Base-by-base conservation (phyloP, 768 basidiomycete species). In the Trametes punicea region DNA sequence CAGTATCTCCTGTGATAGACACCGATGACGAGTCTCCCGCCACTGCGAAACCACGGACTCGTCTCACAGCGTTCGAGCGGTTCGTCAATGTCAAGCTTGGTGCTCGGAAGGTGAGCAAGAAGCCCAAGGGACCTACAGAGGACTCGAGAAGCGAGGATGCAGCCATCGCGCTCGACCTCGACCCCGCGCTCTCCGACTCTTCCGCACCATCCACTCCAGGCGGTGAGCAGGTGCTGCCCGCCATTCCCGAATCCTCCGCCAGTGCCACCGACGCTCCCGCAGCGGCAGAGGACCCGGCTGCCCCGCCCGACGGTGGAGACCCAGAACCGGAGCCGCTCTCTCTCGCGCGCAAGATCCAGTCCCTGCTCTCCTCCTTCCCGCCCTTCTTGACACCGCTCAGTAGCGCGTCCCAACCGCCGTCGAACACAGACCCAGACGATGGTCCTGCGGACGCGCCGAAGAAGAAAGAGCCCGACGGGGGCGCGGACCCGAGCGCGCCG, bases 341-440 rank as follows among this genome's bases (percentile, higher is more conserved):
- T 1, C 73, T 87, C 18, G 80, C 81, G 5, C 72, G 74, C 50
- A 77, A 69, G 53, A 79, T 85, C 39, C 83, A 82, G 62, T 69
- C 72, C 10, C 66, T 85, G n/a, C 70, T 85, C 34, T 68, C 77
- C 47, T 66, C 75, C 2, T 65, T 82, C 1, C 79, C 79, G 34
- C 72, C 64, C 31, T 62, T 65, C 26, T 34, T 65, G 59, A 58
- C 60, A 59, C 59, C 55, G 56, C 8, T 63, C 67, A 33, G 31
- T n/a, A n/a, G n/a, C n/a, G n/a, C n/a, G n/a, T n/a, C n/a, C 65
- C 39, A 62, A n/a, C 5, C 31, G 61, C 6, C 34, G 50, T 26
- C 53, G 64, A n/a, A 45, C 65, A 34, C 55, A 55, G 1, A 30
- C 62, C 48, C 41, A 46, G 25, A 31, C 57, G n/a, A 52, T 56